Evolutionary conservation across 352 stramenopile genomes (phyloP), one percentile per base, ranked within the genome.

Genomic region (Globisporangium emineosum): DNA sequence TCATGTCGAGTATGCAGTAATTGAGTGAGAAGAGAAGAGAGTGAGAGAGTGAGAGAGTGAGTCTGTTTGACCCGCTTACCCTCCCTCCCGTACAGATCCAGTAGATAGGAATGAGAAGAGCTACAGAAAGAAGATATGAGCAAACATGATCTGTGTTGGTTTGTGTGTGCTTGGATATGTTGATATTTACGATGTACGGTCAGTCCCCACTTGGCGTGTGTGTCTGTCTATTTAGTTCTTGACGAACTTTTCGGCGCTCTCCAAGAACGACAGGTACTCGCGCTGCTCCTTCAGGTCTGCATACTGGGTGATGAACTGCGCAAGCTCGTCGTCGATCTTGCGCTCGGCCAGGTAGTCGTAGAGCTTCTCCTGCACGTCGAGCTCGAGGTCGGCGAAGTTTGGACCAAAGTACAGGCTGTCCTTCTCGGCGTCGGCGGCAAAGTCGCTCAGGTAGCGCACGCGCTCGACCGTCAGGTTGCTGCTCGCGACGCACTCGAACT

Each of bases 211-310:
- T n/a, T n/a, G n/a, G n/a, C n/a, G n/a, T n/a, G n/a, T n/a, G n/a
- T n/a, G n/a, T n/a, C n/a, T n/a, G 51, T 57, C 52, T 55, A 65
- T 67, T 78, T 83, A 91, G 55, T 91, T 69, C 70, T 89, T 88
- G 72, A 91, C 69, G 55, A 94, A 93, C 66, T 71, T 73, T 53
- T 79, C 70, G 12, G 82, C 62, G 65, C 78, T 73, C 72, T 94
- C 73, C 40, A 94, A 77, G 71, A 94, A 94, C 17, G 73, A 64
- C 60, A 93, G 65, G 66, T 93, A 94, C 73, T 94, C 82, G 72
- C 83, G 81, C 71, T 94, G 86, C 75, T 94, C 83, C 73, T 94
- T 94, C 43, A 92, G 69, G 68, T 94, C 86, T 35, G 83, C 78
- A 63, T 83, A 94, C 70, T 92, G 78, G 63, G 79, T 84, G 65